A percentile compares a stretch with the other conserved stretches of the same genome.
These are phyloP conservation scores for Pestalotiopsis sp. DNA, from an alignment of 2,329 filamentous ascomycete species.

Conservation along the genomic window DNA sequence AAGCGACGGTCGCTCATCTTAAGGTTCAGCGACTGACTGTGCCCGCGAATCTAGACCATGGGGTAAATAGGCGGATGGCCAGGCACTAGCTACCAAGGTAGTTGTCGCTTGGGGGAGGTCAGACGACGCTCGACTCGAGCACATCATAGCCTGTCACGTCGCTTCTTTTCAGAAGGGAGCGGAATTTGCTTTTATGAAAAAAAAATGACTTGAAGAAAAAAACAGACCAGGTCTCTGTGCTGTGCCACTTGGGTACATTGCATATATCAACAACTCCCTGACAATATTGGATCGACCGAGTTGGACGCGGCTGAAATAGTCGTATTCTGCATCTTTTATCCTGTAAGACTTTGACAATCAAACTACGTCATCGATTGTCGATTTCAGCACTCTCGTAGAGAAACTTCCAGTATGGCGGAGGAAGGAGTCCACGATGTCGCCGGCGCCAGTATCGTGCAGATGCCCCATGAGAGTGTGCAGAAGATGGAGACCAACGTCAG, in stretches of 20 bases:
- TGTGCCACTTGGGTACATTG: not conserved
- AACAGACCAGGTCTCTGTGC: not conserved
- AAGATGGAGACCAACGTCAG: not conserved
- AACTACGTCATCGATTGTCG: not conserved
- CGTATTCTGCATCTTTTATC: not conserved
- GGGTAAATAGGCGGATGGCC: not conserved
- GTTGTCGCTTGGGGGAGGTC: not conserved
- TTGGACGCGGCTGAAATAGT: not conserved
- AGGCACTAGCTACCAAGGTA: not conserved
- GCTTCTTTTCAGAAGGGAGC: not conserved
- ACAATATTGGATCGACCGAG: not conserved
- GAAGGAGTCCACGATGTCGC: not conserved
- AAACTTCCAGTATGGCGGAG: not conserved
- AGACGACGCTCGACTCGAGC: not conserved
- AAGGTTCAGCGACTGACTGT: not conserved
- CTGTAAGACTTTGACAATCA: not conserved
- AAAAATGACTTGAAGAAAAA: not conserved
- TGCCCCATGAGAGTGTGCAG: not conserved
- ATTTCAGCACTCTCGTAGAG: not conserved
- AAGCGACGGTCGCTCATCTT: not conserved
- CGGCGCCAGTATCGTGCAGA: not conserved
- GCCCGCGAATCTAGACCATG: not conserved
- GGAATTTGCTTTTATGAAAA: not conserved
- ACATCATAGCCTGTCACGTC: not conserved
- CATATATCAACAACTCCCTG: not conserved